phyloP scores from a whole-genome alignment of 768 basidiomycete genomes.

The Daedalea quercina region DNA sequence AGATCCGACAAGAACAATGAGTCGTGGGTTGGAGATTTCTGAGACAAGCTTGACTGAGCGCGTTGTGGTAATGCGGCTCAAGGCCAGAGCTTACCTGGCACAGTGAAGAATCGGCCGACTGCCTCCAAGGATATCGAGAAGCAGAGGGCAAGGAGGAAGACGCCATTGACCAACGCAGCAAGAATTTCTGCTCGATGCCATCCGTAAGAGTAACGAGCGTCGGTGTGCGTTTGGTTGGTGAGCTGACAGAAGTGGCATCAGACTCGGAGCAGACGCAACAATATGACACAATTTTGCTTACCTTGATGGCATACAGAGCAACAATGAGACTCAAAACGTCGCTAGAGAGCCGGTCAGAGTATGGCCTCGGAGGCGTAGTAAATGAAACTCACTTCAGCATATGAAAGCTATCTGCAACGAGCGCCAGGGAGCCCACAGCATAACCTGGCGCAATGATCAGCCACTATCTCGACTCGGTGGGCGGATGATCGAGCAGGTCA shows the following conservation, averaged over 20 bases:
- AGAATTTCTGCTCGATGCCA: conserved; percentile 98
- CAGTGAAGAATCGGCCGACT: conserved; percentile 80
- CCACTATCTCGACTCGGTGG: not conserved
- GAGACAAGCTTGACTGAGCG: conserved; percentile 2
- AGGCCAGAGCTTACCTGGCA: conserved; percentile 49
- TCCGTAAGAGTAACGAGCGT: conserved; percentile 91
- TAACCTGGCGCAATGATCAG: conserved; percentile 50
- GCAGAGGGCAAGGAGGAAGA: conserved; percentile 94
- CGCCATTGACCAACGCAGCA: conserved; percentile 92
- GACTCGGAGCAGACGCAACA: not conserved
- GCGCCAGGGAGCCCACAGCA: conserved; percentile 91
- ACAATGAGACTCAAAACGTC: conserved; percentile 95
- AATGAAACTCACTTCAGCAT: conserved; percentile 82
- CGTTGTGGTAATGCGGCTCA: not conserved
- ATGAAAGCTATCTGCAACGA: conserved; percentile 96
- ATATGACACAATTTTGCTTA: conserved; percentile 15
- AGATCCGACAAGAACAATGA: conserved; percentile 87
- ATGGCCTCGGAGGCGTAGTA: not conserved
- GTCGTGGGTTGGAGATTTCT: conserved; percentile 86
- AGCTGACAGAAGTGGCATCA: conserved; percentile 37
- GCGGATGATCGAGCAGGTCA: conserved; percentile 13
- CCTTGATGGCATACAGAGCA: conserved; percentile 92
- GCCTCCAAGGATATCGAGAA: conserved; percentile 95
- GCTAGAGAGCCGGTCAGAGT: conserved; percentile 36
- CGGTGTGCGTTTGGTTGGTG: conserved; percentile 47